Evolutionary conservation across 768 basidiomycete genomes (phyloP).

Genomic region (Agrocybe praecox): DNA sequence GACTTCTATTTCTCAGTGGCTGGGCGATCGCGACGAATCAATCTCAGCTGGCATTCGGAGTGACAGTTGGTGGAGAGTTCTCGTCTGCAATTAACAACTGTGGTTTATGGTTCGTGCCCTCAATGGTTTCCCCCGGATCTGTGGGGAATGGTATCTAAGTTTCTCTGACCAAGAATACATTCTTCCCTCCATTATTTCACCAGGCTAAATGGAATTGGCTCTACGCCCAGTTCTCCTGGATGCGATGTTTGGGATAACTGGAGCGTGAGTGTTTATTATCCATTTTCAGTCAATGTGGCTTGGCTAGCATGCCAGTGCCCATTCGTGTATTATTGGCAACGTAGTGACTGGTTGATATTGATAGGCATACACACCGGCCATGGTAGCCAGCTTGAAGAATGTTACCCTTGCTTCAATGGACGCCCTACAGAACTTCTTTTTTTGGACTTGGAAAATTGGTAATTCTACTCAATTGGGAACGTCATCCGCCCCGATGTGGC

Average conservation of each 20-base stretch:
- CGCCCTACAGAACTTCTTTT: slow-evolving; percentile 90
- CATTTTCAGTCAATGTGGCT: neutral
- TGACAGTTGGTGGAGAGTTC: slow-evolving; percentile 85
- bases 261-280: slow-evolving; percentile 32
- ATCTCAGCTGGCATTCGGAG: slow-evolving; percentile 74
- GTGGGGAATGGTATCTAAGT: slow-evolving; percentile 5
- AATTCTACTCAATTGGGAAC: slow-evolving; percentile 71
- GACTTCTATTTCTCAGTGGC: slow-evolving; percentile 35
- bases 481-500: slow-evolving; percentile 80
- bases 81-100: slow-evolving; percentile 80
- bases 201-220: slow-evolving; percentile 51
- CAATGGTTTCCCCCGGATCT: slow-evolving; percentile 7
- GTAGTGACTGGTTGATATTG: slow-evolving; percentile 5
- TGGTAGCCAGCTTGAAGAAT: slow-evolving; percentile 60
- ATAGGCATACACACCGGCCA: slow-evolving; percentile 56
- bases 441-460: slow-evolving; percentile 97
- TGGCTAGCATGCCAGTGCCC: neutral
- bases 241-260: slow-evolving; percentile 47
- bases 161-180: slow-evolving; percentile 12
- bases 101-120: slow-evolving; percentile 54
- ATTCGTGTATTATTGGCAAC: slow-evolving; percentile 1
- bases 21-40: slow-evolving; percentile 55
- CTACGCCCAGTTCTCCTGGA: slow-evolving; percentile 33
- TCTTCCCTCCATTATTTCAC: slow-evolving; percentile 12
- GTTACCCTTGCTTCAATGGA: slow-evolving; percentile 86